Evolutionary conservation across 2,329 filamentous ascomycete species (phyloP).

Genomic region (Ophiocordyceps camponoti-leonardi): DNA sequence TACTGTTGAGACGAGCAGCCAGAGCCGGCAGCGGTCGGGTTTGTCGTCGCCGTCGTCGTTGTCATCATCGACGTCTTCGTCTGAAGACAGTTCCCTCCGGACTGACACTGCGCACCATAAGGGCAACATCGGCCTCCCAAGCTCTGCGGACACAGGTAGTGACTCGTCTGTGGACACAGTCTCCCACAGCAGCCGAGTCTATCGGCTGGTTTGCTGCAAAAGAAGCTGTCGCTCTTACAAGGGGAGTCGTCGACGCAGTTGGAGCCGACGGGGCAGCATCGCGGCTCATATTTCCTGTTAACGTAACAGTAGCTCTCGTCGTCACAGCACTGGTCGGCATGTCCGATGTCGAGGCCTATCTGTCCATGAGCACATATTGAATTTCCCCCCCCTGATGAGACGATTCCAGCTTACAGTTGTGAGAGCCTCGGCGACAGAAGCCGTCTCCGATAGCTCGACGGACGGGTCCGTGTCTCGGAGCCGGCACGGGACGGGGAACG

Average conservation of each 20-base stretch:
- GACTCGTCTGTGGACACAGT: slow-evolving; percentile 20
- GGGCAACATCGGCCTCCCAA: slow-evolving; percentile 33
- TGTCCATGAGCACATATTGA: not conserved
- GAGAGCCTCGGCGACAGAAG: slow-evolving; percentile 10
- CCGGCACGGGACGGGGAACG: not conserved
- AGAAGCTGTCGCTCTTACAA: slow-evolving; percentile 17
- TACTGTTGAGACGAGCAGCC: slow-evolving; percentile 29
- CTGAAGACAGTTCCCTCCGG: slow-evolving; percentile 17
- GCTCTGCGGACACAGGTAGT: slow-evolving; percentile 24
- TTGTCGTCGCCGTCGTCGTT: slow-evolving; percentile 6
- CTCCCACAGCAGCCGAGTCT: slow-evolving; percentile 20
- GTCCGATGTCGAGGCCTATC: slow-evolving; percentile 24
- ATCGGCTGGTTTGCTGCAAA: slow-evolving; percentile 11
- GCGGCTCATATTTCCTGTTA: slow-evolving; percentile 12
- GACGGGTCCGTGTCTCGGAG: slow-evolving; percentile 9
- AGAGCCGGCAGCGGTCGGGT: slow-evolving; percentile 16
- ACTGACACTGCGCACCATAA: slow-evolving; percentile 24
- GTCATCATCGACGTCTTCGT: no score
- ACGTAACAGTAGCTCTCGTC: slow-evolving; percentile 29
- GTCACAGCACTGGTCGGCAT: slow-evolving; percentile 21
- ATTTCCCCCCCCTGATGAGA: no score
- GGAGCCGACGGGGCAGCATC: slow-evolving; percentile 25
- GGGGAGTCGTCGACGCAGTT: slow-evolving; percentile 19
- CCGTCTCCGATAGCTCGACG: slow-evolving; percentile 11
- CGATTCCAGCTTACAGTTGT: slow-evolving; percentile 13